Base-by-base conservation (phyloP, 768 basidiomycete genomes). In the Suillus plorans region DNA sequence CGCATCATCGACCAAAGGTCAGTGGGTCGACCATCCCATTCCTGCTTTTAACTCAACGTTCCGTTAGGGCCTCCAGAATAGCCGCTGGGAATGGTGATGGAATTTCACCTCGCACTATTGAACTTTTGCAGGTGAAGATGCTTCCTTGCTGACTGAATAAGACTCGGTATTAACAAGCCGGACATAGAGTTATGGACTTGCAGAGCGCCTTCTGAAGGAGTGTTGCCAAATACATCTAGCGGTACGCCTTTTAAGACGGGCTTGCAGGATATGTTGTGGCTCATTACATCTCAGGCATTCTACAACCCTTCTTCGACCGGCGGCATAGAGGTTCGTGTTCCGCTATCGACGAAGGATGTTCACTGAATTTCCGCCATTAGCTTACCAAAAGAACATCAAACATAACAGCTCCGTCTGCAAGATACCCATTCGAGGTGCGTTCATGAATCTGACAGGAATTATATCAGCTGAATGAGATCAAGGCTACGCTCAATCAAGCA, bases 181-280 rank as follows among this genome's bases (percentile, higher is more conserved):
- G 13, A 36, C 18, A 14, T 64, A 92, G 90, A 93, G 90, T 65
- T 92, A 92, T 74, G 91, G 91, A 6, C 77, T 92, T 4, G 86
- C 81, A 4, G 87, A 90, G 13, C 81, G 84, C 8, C 70, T 92
- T 12, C 64, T 91, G 28, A 79, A 75, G 28, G 83, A 90, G 72
- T 89, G 83, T 7, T 85, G 84, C 67, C 86, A 88, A 61, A 79
- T 93, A 77, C 83, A 89, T 65, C 81, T 85, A 74, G 86, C 87
- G 44, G 90, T 91, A 69, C 68, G 84, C 74, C 28, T 36, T 36
- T 50, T 65, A 20, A n/a, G 3, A 34, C 7, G 49, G 39, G n/a
- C 36, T 13, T 2, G 4, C 36, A 44, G 28, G 49, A 49, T 44
- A 60, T 22, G 65, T 41, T 22, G 65, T 41, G 31, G 5, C n/a